Percentiles rank a stretch among this genome's conserved stretches.
Conservation (phyloP, 768 basidiomycete genomes). For the Gautieria morchelliformis region DNA sequence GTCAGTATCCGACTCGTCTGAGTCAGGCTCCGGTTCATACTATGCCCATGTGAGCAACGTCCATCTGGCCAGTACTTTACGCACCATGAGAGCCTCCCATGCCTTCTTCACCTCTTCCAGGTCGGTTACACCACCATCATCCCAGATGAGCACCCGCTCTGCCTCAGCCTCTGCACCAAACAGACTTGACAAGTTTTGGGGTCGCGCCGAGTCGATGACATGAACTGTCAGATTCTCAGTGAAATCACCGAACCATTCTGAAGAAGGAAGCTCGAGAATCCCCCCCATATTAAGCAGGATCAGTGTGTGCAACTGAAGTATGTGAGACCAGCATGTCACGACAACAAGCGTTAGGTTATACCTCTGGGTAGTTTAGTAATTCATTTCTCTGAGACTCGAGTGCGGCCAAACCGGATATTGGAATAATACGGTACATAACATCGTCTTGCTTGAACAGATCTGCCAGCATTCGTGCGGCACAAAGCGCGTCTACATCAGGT, state of each 20-base stretch:
- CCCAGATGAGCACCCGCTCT: constrained; percentile 78
- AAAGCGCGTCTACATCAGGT: constrained; percentile 87
- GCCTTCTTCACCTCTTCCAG: constrained; percentile 66
- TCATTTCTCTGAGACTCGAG: constrained; percentile 58
- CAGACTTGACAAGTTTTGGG: constrained; percentile 79
- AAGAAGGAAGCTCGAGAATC: constrained; percentile 69
- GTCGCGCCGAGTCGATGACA: constrained; percentile 90
- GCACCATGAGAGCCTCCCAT: constrained; percentile 77
- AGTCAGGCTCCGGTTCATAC: constrained; percentile 73
- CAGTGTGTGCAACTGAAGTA: constrained; percentile 68
- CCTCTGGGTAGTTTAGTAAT: constrained; percentile 58
- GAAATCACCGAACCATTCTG: constrained; percentile 72
- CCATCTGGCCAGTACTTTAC: constrained; percentile 15
- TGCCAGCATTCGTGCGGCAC: constrained; percentile 83
- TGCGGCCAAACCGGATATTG: constrained; percentile 78
- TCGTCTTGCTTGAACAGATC: constrained; percentile 90
- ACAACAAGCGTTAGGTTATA: constrained; percentile 20
- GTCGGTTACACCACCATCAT: constrained; percentile 71
- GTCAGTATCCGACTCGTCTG: constrained; percentile 45
- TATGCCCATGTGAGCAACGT: constrained; percentile 18
- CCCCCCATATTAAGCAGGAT: constrained; percentile 90
- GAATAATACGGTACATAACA: constrained; percentile 81
- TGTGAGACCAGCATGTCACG: neutral
- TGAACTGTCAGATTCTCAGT: constrained; percentile 59
- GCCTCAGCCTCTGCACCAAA: constrained; percentile 59